phyloP scores from a whole-genome alignment of 331 rosid species.

The Phaseolus coccineus region DNA sequence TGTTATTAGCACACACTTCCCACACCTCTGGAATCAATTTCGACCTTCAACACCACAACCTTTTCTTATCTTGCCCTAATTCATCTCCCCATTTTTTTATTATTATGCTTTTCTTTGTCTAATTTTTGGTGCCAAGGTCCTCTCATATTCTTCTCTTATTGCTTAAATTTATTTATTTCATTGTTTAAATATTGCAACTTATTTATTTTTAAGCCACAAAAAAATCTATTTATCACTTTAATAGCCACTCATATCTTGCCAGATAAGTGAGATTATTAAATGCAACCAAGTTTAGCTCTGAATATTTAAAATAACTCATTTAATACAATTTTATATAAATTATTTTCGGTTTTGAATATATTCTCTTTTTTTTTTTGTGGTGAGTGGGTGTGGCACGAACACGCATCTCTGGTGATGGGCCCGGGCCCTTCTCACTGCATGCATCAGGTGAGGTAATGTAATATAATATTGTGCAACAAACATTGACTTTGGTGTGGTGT shows the following conservation, averaged over 20 bases:
- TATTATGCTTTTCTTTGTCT: neutral
- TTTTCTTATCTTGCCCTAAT: slow-evolving; percentile 16
- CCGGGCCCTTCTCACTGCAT: slow-evolving; percentile 1
- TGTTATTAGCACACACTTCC: slow-evolving; percentile 35
- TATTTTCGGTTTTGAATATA: too few species aligned
- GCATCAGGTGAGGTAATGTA: neutral
- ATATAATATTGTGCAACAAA: neutral
- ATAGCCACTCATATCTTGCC: too few species aligned
- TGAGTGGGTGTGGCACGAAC: slow-evolving; percentile 16
- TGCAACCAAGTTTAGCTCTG: too few species aligned
- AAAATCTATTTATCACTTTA: too few species aligned
- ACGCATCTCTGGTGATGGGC: slow-evolving; percentile 28
- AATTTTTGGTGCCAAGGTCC: neutral
- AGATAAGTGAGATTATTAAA: too few species aligned
- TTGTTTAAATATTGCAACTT: too few species aligned
- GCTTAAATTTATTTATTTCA: too few species aligned
- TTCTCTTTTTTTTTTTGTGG: neutral
- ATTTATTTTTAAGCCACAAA: too few species aligned
- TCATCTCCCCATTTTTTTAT: neutral
- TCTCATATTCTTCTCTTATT: slow-evolving; percentile 2
- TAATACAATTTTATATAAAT: too few species aligned
- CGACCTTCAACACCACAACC: slow-evolving; percentile 8
- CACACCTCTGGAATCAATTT: slow-evolving; percentile 44
- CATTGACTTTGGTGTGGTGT: too few species aligned
- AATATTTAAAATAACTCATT: too few species aligned